Percentiles rank a stretch among this genome's conserved stretches.
Conservation (phyloP, 2,329 filamentous ascomycete species). For the Grosmannia serpens region DNA sequence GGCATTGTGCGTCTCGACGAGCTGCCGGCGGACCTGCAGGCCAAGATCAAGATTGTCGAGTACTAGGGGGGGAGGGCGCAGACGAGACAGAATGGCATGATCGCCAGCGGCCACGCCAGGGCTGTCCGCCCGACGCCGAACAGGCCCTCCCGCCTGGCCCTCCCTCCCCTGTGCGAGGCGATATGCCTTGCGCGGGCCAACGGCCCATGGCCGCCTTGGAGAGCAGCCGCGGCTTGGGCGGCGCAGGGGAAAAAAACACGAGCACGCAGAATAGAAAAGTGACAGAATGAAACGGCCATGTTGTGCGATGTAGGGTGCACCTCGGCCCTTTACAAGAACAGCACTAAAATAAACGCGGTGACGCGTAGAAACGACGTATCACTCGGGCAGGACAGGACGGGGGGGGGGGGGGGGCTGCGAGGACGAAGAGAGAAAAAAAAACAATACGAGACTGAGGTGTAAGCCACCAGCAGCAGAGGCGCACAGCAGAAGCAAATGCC, state of each 20-base stretch:
- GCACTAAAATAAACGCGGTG: neutral
- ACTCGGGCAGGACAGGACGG: neutral
- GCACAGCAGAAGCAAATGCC: neutral
- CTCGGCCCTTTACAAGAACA: neutral
- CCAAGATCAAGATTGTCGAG: constrained; percentile 57
- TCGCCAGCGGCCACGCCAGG: no score
- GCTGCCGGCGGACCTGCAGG: constrained; percentile 55
- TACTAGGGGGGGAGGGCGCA: constrained; percentile 15
- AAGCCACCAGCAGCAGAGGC: neutral
- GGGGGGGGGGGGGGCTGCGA: neutral
- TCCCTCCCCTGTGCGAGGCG: no score
- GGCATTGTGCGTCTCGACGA: constrained; percentile 67
- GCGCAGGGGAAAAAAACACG: no score
- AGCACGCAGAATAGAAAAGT: no score
- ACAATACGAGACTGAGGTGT: neutral
- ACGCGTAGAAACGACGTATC: neutral
- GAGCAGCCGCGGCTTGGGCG: no score
- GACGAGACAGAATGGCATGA: no score
- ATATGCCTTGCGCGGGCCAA: no score
- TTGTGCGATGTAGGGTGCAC: no score
- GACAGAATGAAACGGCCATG: no score
- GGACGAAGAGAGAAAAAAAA: neutral
- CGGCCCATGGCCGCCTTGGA: no score
- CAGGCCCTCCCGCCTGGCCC: no score
- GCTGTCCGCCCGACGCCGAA: no score